phyloP scores from a whole-genome alignment of 192 early-diverging fungal genomes.

The Coemansia interrupta region DNA sequence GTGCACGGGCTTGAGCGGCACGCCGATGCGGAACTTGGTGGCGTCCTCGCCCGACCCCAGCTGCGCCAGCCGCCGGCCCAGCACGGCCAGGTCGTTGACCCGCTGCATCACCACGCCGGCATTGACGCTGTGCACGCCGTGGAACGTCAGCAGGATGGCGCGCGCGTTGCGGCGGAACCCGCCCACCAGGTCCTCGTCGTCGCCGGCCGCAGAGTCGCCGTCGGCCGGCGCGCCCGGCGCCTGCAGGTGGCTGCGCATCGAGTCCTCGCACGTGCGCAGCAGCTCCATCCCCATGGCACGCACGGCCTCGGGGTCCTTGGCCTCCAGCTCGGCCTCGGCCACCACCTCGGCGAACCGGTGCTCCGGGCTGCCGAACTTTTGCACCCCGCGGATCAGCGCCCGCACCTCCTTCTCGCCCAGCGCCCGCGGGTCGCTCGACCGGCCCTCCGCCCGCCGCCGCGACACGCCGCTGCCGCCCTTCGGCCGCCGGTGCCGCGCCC shows the following conservation, averaged over 20 bases:
- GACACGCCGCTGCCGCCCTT: slow-evolving; percentile 13
- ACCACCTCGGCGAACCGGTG: slow-evolving; percentile 79
- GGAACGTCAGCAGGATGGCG: slow-evolving; percentile 73
- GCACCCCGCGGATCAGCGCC: slow-evolving; percentile 71
- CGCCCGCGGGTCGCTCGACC: slow-evolving; percentile 40
- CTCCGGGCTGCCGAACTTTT: slow-evolving; percentile 82
- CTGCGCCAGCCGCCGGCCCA: slow-evolving; percentile 60
- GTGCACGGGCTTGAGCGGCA: slow-evolving; percentile 76
- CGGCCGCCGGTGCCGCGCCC: slow-evolving; percentile 31
- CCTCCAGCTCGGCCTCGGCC: slow-evolving; percentile 71
- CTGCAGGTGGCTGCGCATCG: slow-evolving; percentile 52
- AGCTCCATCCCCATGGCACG: slow-evolving; percentile 43
- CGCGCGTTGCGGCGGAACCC: slow-evolving; percentile 59
- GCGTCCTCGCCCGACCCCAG: slow-evolving; percentile 50
- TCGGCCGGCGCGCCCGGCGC: slow-evolving; percentile 12
- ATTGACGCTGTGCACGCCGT: slow-evolving; percentile 78
- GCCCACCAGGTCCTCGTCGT: slow-evolving; percentile 48
- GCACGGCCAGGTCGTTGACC: slow-evolving; percentile 65
- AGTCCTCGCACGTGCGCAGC: slow-evolving; percentile 56
- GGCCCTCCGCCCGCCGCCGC: slow-evolving; percentile 27
- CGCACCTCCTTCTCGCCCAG: slow-evolving; percentile 81
- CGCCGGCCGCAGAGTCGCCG: slow-evolving; percentile 25
- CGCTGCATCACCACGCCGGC: slow-evolving; percentile 76
- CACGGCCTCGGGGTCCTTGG: slow-evolving; percentile 59
- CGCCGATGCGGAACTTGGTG: slow-evolving; percentile 72